A percentile compares a stretch with the other conserved stretches of the same genome.
These are phyloP conservation scores for Trapa incisa DNA, from an alignment of 345 rosid species.

Conservation along the genomic window DNA sequence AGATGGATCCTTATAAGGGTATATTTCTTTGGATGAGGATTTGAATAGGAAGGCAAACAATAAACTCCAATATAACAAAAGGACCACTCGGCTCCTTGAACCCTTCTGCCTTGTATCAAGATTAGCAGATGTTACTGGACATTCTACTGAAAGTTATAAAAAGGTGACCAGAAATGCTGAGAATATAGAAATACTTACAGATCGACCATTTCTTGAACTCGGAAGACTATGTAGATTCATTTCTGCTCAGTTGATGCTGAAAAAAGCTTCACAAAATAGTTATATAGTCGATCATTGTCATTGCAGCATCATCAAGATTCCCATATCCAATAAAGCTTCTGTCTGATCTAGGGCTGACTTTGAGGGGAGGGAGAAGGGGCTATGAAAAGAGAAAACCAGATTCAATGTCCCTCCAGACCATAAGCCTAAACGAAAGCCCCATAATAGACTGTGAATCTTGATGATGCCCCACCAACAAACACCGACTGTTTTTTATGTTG, in stretches of 20 bases:
- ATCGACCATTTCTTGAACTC: too few relatives aligned
- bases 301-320: conserved; percentile 99
- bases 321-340: conserved; percentile 18
- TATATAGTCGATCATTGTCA: conserved; percentile 52
- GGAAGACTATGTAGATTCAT: too few relatives aligned
- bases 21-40: background rate
- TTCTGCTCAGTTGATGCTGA: background rate
- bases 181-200: background rate
- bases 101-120: background rate
- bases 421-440: background rate
- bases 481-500: conserved; percentile 29
- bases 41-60: background rate
- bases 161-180: background rate
- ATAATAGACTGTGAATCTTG: conserved; percentile 64
- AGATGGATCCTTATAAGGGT: too few relatives aligned
- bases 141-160: background rate
- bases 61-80: background rate
- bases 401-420: conserved; percentile 6
- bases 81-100: background rate
- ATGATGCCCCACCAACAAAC: conserved; percentile 80
- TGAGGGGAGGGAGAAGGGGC: too few relatives aligned
- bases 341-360: background rate
- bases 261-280: conserved; percentile 2
- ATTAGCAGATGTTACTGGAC: background rate
- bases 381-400: conserved; percentile 1